Base-by-base conservation (phyloP, 1,284 basidiomycete genomes). In the Trametes pubescens region DNA sequence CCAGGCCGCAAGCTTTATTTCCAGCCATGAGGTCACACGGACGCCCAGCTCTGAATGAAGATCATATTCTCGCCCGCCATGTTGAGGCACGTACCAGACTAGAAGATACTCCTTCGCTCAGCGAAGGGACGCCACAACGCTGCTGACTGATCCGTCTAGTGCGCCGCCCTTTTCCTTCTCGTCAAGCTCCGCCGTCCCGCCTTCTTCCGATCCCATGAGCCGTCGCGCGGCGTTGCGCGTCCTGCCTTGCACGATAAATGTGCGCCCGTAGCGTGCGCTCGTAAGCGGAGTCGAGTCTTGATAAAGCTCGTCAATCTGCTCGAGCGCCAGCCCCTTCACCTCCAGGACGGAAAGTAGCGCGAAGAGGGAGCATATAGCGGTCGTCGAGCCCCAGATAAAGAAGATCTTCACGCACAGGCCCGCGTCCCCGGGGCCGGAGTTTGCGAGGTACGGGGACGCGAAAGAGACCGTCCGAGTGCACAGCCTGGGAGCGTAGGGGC, bases 311-410 rank as follows among this genome's bases (percentile, higher is more conserved):
- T 54, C 52, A 22, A 92, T 84, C 75, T 92, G 88, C 75, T 92
- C 90, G 62, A 91, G 83, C 9, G 87, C 87, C 16, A 91, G 80
- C 6, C 87, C 88, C 75, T 88, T 88, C 57, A 86, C 89, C 81
- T 92, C 90, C 57, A 89, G 89, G 56, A 94, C 78, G 76, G 86
- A 86, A 83, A 93, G 87, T 82, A 88, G 92, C 22, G 90, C 85
- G 81, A 93, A 94, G 71, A 93, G 63, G 75, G 89, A 78, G 75
- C 87, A 89, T 9, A 54, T 26, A 13, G 52, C 38, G 24, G 22
- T 92, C 22, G 87, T 88, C 55, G 87, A 81, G 59, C 92, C 92
- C 93, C 94, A 95, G 75, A 96, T 82, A 37, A 54, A 54, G 24
- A 54, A 54, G 22, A 54, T 54, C 52, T 54, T 54, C 24, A 18